phyloP scores from a whole-genome alignment of 2,329 filamentous ascomycete genomes.

The Aspergillus nomiae region DNA sequence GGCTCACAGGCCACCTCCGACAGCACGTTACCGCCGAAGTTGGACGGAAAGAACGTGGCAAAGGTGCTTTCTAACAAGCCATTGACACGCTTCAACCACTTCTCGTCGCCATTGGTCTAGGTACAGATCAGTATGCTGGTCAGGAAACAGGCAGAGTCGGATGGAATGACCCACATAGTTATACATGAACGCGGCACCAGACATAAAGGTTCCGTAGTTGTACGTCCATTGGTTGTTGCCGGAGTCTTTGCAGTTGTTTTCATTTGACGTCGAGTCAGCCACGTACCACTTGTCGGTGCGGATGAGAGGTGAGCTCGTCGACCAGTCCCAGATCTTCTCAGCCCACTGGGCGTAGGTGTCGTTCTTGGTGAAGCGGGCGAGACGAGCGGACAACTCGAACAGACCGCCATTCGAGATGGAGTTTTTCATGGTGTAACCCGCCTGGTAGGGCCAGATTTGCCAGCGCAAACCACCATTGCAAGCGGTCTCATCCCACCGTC shows the following conservation, averaged over 20 bases:
- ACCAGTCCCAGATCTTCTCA: constrained; percentile 52
- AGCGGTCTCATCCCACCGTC: constrained; percentile 42
- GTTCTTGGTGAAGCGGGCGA: constrained; percentile 75
- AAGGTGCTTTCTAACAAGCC: constrained; percentile 54
- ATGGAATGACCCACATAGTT: constrained; percentile 41
- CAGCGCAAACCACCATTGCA: constrained; percentile 13
- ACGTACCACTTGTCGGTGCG: constrained; percentile 26
- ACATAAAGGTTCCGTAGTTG: constrained; percentile 56
- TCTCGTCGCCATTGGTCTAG: constrained; percentile 37
- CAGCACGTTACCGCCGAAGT: constrained; percentile 56
- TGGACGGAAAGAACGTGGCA: constrained; percentile 51
- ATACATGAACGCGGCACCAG: constrained; percentile 56
- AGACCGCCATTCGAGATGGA: constrained; percentile 56
- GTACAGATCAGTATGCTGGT: not conserved
- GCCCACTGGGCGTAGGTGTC: constrained; percentile 74
- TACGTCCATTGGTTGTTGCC: constrained; percentile 57
- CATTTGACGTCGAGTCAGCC: constrained; percentile 12
- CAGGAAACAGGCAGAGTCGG: constrained; percentile 12
- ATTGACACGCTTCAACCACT: constrained; percentile 59
- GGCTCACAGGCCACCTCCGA: constrained; percentile 68
- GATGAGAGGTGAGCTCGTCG: constrained; percentile 49
- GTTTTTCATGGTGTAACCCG: constrained; percentile 61
- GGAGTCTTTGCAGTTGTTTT: constrained; percentile 49
- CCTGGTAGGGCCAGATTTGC: constrained; percentile 72
- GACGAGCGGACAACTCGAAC: constrained; percentile 60